Evolutionary conservation across 2,329 filamentous ascomycete genomes (phyloP).

Genomic region (Paramyrothecium roridum): DNA sequence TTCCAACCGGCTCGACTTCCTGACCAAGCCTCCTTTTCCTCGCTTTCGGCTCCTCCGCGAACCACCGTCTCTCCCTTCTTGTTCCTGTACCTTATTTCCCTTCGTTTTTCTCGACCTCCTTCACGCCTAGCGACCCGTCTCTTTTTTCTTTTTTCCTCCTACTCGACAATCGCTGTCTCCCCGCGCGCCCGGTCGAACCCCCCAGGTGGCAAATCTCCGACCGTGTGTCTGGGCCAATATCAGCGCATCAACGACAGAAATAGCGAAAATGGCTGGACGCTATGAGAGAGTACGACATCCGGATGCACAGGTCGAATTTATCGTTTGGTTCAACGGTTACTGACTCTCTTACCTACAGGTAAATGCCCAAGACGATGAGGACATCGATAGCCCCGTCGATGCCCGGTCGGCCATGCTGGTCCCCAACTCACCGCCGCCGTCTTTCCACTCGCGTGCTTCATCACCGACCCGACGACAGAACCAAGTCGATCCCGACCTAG

Average conservation of each 20-base stretch:
- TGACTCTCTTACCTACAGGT: constrained; percentile 36
- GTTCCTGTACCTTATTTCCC: background rate
- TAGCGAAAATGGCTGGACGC: constrained; percentile 42
- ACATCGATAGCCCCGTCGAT: constrained; percentile 29
- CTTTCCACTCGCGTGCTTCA: constrained; percentile 83
- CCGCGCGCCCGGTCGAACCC: background rate
- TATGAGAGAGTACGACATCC: constrained; percentile 54
- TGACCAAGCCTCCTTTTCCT: background rate
- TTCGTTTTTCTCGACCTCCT: background rate
- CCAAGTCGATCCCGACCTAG: constrained; percentile 73
- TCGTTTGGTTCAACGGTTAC: background rate
- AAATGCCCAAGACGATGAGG: constrained; percentile 56
- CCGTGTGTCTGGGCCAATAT: constrained; percentile 15
- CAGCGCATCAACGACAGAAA: background rate
- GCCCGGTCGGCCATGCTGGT: constrained; percentile 33
- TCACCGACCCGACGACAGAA: constrained; percentile 36
- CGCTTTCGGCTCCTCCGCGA: background rate
- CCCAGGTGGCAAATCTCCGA: background rate
- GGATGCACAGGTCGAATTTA: background rate
- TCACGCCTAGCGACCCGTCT: too few relatives aligned
- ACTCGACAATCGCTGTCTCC: background rate
- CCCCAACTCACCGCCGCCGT: constrained; percentile 68
- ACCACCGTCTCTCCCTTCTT: background rate
- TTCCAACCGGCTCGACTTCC: background rate
- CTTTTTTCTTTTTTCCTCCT: background rate